Conservation (phyloP, 2,329 filamentous ascomycete species). For the Aureobasidium sp. region DNA sequence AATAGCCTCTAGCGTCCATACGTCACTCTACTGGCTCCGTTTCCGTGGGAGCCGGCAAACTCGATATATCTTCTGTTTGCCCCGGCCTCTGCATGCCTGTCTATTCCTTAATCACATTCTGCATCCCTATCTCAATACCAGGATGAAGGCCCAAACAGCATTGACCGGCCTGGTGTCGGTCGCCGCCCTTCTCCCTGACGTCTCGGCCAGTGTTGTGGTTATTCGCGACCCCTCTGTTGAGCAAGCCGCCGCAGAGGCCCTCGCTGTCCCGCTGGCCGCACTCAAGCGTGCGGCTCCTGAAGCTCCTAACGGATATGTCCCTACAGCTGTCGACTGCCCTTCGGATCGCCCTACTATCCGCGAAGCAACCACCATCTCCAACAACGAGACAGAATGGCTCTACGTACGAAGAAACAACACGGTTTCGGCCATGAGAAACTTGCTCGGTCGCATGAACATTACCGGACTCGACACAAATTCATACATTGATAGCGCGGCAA, state of each 20-base stretch:
- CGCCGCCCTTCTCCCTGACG: neutral
- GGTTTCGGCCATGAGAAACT: conserved; percentile 62
- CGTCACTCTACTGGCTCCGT: conserved; percentile 4
- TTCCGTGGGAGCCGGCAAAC: conserved; percentile 5
- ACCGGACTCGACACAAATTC: conserved; percentile 64
- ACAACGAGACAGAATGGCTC: conserved; percentile 67
- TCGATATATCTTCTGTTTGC: conserved; percentile 4
- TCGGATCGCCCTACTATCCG: conserved; percentile 60
- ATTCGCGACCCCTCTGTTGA: conserved; percentile 13
- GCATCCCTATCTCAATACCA: neutral
- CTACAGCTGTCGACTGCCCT: conserved; percentile 61
- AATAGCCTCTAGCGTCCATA: neutral
- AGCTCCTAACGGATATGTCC: conserved; percentile 63
- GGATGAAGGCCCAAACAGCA: conserved; percentile 9
- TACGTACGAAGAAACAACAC: conserved; percentile 63
- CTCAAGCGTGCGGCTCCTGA: conserved; percentile 36
- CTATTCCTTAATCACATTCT: neutral
- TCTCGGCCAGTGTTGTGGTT: conserved; percentile 1
- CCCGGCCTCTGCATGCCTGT: neutral
- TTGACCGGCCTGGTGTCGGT: conserved; percentile 12
- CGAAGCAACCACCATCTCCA: conserved; percentile 52
- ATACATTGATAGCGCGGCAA: conserved; percentile 57
- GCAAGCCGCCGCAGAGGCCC: conserved; percentile 12
- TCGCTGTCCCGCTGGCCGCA: conserved; percentile 5
- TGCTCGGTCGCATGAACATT: conserved; percentile 66